These are phyloP conservation scores for Alloascoidea africana DNA, from an alignment of 805 yeast species.

Conservation along the genomic window DNA sequence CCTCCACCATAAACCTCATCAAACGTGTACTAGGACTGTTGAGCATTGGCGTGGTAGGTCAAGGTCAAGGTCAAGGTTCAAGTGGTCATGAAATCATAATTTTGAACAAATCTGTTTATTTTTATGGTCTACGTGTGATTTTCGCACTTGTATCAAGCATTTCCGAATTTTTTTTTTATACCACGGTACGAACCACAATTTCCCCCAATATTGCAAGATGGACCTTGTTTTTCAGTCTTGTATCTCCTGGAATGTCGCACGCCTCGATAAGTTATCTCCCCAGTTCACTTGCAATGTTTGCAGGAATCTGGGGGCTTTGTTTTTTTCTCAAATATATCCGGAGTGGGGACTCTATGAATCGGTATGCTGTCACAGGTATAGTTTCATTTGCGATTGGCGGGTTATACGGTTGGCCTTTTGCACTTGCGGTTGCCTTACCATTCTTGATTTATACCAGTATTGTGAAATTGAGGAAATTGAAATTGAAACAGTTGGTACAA, in stretches of 20 bases:
- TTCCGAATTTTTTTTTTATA: constrained; percentile 39
- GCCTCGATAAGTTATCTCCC: constrained; percentile 82
- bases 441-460: constrained; percentile 25
- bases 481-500: constrained; percentile 11
- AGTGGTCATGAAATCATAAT: background rate
- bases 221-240: constrained; percentile 46
- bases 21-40: constrained; percentile 9
- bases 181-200: constrained; percentile 22
- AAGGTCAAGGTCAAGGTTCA: background rate
- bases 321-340: constrained; percentile 14
- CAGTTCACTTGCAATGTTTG: constrained; percentile 55
- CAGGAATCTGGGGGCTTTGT: constrained; percentile 20
- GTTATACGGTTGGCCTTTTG: constrained; percentile 85
- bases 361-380: constrained; percentile 8
- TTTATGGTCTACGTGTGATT: constrained; percentile 36
- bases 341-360: constrained; percentile 10
- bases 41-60: constrained; percentile 2
- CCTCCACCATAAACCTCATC: constrained; percentile 7
- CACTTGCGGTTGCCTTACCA: constrained; percentile 49
- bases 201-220: constrained; percentile 30
- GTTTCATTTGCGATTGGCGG: constrained; percentile 49
- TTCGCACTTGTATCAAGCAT: constrained; percentile 24
- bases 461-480: constrained; percentile 11
- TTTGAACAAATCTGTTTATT: constrained; percentile 14
- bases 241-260: constrained; percentile 77